Conservation (phyloP, 352 stramenopile species). For the Saprolegnia diclina region DNA sequence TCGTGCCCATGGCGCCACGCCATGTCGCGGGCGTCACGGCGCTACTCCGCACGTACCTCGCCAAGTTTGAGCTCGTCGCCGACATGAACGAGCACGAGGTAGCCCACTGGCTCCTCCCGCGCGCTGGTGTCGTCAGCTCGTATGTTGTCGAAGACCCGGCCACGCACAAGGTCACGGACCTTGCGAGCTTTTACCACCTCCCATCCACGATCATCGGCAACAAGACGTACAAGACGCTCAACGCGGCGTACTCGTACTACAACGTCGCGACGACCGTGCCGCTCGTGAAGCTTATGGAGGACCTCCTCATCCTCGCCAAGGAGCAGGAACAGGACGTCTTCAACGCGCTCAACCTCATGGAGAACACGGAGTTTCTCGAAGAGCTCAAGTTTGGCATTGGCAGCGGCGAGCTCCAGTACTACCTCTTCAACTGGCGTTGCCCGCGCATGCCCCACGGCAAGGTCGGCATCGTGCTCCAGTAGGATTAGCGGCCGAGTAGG, state of each 20-base stretch:
- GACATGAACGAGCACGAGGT: conserved; percentile 91
- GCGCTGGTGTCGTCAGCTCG: conserved; percentile 91
- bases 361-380: conserved; percentile 58
- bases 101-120: conserved; percentile 96
- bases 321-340: conserved; percentile 59
- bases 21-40: conserved; percentile 47
- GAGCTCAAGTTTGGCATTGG: conserved; percentile 57
- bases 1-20: conserved; percentile 48
- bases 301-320: conserved; percentile 62
- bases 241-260: conserved; percentile 99
- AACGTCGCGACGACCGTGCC: conserved; percentile 86
- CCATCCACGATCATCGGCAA: conserved; percentile 94
- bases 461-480: conserved; percentile 52
- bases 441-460: conserved; percentile 45
- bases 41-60: conserved; percentile 50
- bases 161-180: conserved; percentile 86
- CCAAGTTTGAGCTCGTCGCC: conserved; percentile 71
- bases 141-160: conserved; percentile 85
- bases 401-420: conserved; percentile 62
- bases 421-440: conserved; percentile 76
- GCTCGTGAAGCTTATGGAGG: conserved; percentile 56
- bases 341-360: conserved; percentile 64
- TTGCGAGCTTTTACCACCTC: conserved; percentile 97
- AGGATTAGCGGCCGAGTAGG: background rate
- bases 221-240: conserved; percentile 93